phyloP scores from a whole-genome alignment of 2,329 filamentous ascomycete genomes.

The Phialocephala sp. region DNA sequence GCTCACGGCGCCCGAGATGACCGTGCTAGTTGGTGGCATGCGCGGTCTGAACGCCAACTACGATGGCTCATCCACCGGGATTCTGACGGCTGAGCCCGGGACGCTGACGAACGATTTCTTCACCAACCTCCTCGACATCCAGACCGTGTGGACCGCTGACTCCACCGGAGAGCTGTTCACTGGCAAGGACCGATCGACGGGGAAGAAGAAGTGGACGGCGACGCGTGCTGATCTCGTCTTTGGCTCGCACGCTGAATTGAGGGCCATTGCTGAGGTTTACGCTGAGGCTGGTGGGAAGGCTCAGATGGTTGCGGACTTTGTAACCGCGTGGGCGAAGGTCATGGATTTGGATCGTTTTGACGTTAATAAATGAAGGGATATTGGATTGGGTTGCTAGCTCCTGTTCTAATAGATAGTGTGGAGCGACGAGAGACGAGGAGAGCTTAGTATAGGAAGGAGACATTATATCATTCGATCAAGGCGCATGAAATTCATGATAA shows the following conservation, averaged over 20 bases:
- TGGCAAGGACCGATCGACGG: slow-evolving; percentile 59
- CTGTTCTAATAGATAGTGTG: too few species aligned
- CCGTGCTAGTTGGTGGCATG: slow-evolving; percentile 61
- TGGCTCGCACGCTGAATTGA: slow-evolving; percentile 63
- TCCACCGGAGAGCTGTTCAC: slow-evolving; percentile 54
- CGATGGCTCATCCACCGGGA: slow-evolving; percentile 58
- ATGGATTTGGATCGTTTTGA: slow-evolving; percentile 65
- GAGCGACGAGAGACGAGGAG: too few species aligned
- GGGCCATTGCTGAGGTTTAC: slow-evolving; percentile 63
- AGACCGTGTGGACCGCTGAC: slow-evolving; percentile 56
- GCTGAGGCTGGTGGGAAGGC: slow-evolving; percentile 53
- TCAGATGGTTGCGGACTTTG: slow-evolving; percentile 63
- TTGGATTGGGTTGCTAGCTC: too few species aligned
- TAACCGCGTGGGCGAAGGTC: slow-evolving; percentile 63
- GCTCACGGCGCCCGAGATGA: slow-evolving; percentile 60
- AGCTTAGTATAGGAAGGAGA: too few species aligned
- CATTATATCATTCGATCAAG: too few species aligned
- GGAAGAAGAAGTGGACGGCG: slow-evolving; percentile 60
- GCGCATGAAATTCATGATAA: too few species aligned
- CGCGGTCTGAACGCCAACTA: slow-evolving; percentile 61
- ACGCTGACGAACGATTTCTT: slow-evolving; percentile 66
- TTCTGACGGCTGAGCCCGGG: slow-evolving; percentile 60
- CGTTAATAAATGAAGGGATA: slow-evolving; percentile 34
- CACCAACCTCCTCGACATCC: slow-evolving; percentile 62
- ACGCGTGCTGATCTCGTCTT: slow-evolving; percentile 63